Conservation (phyloP, 495 filamentous ascomycete genomes). For the Penicillium ucsense region DNA sequence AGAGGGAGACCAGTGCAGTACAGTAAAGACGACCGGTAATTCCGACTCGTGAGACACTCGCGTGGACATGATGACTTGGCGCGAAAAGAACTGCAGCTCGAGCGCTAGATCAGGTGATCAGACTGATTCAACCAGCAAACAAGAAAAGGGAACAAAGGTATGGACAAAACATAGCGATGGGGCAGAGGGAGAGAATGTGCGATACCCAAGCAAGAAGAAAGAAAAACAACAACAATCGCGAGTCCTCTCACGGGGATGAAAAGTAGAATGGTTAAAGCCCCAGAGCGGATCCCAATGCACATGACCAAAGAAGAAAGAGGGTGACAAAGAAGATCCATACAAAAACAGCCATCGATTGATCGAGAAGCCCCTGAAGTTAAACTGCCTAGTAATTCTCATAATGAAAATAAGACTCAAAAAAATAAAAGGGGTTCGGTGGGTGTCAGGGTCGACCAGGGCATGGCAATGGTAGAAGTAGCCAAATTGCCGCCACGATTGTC, state of each 20-base stretch:
- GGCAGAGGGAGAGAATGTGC: not conserved
- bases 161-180: not conserved
- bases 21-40: conserved; percentile 27
- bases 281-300: conserved; percentile 1
- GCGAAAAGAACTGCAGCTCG: too few species aligned
- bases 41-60: not conserved
- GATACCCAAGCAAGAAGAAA: not conserved
- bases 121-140: not conserved
- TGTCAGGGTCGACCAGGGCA: not conserved
- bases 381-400: not conserved
- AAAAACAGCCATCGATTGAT: not conserved
- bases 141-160: not conserved
- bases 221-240: not conserved
- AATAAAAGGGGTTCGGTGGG: not conserved
- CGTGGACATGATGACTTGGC: too few species aligned
- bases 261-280: not conserved
- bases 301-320: conserved; percentile 6
- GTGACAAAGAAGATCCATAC: not conserved
- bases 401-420: not conserved
- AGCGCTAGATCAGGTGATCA: not conserved
- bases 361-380: not conserved
- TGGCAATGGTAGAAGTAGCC: conserved; percentile 1
- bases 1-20: conserved; percentile 18
- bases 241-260: not conserved
- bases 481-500: not conserved